Base-by-base conservation (phyloP, 495 filamentous ascomycete genomes). In the Penicillium paradoxum region DNA sequence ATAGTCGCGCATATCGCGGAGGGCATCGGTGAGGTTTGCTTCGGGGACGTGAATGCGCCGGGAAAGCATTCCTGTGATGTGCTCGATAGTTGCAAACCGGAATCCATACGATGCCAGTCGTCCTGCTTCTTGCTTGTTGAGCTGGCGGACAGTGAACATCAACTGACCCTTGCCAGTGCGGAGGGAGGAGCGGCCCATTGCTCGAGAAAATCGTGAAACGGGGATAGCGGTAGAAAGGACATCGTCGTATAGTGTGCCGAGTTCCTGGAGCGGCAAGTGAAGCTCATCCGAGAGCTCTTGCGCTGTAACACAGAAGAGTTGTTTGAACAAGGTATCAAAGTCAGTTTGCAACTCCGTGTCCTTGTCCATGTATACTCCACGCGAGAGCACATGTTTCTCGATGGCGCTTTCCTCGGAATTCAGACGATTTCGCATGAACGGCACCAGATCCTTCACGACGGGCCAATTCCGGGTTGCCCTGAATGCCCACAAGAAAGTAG, bases 401-500 rank as follows among this genome's bases (percentile, higher is more conserved):
- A 64, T 54, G 14, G 59, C 60, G 15, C 24, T 45, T 19, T 66
- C 55, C 21, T 74, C 67, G 50, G 64, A 62, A 36, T 75, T 71
- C 14, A 88, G 72, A 37, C 83, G 82, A 27, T 71, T 73, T 50
- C 68, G 69, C 86, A 95, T 95, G 21, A 79, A 79, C 11, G 83
- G 80, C 29, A 95, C 72, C 10, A 92, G 73, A 24, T 83, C 78
- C 43, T 74, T 76, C 17, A 96, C 74, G 19, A 79, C 75, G 6
- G 67, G 62, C 91, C 91, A 96, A 64, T 89, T 82, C 19, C 83
- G 79, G 32, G 85, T 86, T 11, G 88, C 87, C 49, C 87, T 80
- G 63, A 88, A 95, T 41, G 90, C 80, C 91, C 91, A 96, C 25
- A 90, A 82, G 65, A 93, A 96, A 10, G 89, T 82, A 2, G 87